phyloP scores from a whole-genome alignment of 2,329 filamentous ascomycete species.

The Aspergillus brunneoviolaceus region DNA sequence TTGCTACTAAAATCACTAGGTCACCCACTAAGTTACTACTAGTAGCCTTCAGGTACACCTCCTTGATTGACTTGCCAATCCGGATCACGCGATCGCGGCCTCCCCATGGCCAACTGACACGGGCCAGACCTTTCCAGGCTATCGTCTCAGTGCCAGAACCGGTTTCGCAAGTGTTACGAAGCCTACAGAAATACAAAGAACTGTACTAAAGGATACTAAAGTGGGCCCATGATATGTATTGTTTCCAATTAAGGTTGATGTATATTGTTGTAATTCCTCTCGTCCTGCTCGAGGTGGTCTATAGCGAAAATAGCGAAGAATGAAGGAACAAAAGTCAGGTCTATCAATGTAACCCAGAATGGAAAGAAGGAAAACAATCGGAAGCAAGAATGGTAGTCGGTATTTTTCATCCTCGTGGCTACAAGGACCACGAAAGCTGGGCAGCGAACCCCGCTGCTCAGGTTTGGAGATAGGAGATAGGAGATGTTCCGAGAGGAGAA shows the following conservation, averaged over 20 bases:
- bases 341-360: neutral
- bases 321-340: neutral
- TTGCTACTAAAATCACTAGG: neutral
- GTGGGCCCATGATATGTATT: neutral
- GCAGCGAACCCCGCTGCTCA: neutral
- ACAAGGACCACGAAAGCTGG: too few species aligned
- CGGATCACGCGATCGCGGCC: neutral
- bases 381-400: constrained; percentile 16
- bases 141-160: neutral
- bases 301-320: neutral
- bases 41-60: too few species aligned
- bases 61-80: too few species aligned
- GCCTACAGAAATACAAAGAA: neutral
- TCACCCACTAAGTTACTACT: neutral
- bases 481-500: neutral
- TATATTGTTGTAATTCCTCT: constrained; percentile 4
- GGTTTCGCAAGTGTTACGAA: neutral
- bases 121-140: neutral
- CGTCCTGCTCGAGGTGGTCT: constrained; percentile 13
- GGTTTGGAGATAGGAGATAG: neutral
- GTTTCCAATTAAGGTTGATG: constrained; percentile 1
- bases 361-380: constrained; percentile 3
- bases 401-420: too few species aligned
- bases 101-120: neutral
- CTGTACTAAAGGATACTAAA: neutral